phyloP scores from a whole-genome alignment of 768 basidiomycete genomes.

The Hypholoma sublateritium region DNA sequence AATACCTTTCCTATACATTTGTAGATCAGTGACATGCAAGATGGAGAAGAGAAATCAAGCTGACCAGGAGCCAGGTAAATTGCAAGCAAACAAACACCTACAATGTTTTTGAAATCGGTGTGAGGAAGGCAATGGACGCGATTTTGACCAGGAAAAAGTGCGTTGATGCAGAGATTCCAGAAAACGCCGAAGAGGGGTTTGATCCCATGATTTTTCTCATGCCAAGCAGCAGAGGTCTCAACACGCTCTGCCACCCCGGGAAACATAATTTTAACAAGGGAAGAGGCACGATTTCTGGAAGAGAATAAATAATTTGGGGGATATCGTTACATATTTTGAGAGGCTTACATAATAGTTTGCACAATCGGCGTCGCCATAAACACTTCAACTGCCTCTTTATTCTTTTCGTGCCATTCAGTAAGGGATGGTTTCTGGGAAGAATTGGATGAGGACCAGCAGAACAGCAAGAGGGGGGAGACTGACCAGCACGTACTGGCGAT shows the following conservation, averaged over 20 bases:
- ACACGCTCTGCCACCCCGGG: conserved; percentile 19
- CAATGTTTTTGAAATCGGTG: conserved; percentile 28
- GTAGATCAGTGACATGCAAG: too few relatives aligned
- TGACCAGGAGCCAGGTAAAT: conserved; percentile 21
- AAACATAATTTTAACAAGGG: conserved; percentile 11
- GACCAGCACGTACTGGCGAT: background rate
- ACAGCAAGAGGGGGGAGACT: background rate
- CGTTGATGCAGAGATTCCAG: conserved; percentile 13
- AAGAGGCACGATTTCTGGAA: background rate
- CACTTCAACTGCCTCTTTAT: background rate
- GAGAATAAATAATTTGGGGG: background rate
- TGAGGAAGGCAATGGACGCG: conserved; percentile 21
- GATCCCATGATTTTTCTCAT: conserved; percentile 16
- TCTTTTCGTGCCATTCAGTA: conserved; percentile 2
- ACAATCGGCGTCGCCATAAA: background rate
- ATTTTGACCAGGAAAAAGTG: background rate
- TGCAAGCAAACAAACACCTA: conserved; percentile 27
- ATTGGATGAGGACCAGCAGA: background rate
- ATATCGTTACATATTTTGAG: background rate
- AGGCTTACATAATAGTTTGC: conserved; percentile 1
- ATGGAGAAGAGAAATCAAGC: background rate
- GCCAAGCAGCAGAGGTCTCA: conserved; percentile 8
- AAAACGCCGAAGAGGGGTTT: conserved; percentile 4
- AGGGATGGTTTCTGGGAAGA: background rate
- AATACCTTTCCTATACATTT: conserved; percentile 15